Conservation (phyloP, 352 stramenopile species). For the Peronospora belbahrii region DNA sequence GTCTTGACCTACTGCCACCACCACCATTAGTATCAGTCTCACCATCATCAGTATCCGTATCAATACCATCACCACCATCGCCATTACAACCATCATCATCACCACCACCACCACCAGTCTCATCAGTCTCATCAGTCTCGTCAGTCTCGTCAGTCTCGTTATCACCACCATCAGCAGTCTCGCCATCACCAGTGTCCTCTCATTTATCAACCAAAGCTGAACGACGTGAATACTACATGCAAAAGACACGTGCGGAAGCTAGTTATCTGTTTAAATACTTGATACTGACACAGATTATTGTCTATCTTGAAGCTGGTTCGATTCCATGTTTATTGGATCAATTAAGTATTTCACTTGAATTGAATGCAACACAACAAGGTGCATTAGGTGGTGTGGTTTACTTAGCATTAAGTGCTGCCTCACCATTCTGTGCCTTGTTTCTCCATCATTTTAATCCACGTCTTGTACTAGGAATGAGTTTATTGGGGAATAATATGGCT, state of each 20-base stretch:
- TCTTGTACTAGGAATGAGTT: slow-evolving; percentile 54
- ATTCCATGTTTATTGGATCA: slow-evolving; percentile 78
- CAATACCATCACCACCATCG: no score
- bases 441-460: slow-evolving; percentile 61
- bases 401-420: slow-evolving; percentile 60
- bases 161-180: no score
- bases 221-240: slow-evolving; percentile 63
- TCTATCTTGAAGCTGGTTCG: slow-evolving; percentile 76
- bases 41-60: no score
- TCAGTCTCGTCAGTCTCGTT: no score
- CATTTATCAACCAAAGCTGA: slow-evolving; percentile 46
- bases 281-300: slow-evolving; percentile 73
- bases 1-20: not conserved
- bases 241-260: slow-evolving; percentile 59
- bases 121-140: no score
- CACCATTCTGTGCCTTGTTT: slow-evolving; percentile 69
- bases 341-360: slow-evolving; percentile 57
- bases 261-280: slow-evolving; percentile 84
- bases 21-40: no score
- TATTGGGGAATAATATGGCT: slow-evolving; percentile 72
- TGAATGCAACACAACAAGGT: slow-evolving; percentile 69
- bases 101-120: no score
- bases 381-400: slow-evolving; percentile 76
- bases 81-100: no score
- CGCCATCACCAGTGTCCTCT: no score